Base-by-base conservation (phyloP, 768 basidiomycete genomes). In the Leccinellum luteum region DNA sequence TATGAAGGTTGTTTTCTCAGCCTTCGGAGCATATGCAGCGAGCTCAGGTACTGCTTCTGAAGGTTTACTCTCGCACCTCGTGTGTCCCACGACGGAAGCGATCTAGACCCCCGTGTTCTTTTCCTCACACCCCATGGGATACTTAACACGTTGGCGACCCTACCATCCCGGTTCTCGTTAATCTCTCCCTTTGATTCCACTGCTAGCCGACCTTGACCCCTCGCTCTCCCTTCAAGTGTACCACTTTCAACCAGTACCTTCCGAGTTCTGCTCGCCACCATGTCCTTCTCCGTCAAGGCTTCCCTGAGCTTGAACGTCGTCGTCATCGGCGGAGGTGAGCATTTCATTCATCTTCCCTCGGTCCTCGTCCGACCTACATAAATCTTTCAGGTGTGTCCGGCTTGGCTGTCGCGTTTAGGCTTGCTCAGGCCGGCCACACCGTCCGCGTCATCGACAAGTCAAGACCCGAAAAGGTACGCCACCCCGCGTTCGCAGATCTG, bases 391-490 rank as follows among this genome's bases (percentile, higher is more conserved):
- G 79, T 23, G 74, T 85, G 19, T 73, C 78, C 54, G 85, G 85
- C 21, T 74, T 85, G 48, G 78, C 83, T 5, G 69, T 76, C 30
- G 85, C 84, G 2, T 82, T 77, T 63, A 73, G 79, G n/a, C 74
- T 87, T 41, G 73, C 73, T 25, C 77, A 75, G 60, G 79, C 80
- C 1, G 85, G 85, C 2, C 85, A 87, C 27, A 47, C 10, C 30
- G 84, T 86, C 35, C 72, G 74, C 4, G 75, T 87, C 4, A 62
- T 86, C 34, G 85, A 86, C 64, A 73, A 76, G 62, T 73, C 78
- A 61, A 78, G 77, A 15, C 75, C 74, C 31, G 65, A 72, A 31
- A 73, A 74, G 61, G 76, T 78, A 27, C 63, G 58, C 27, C n/a
- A 41, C 38, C 19, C 13, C 15, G 19, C 17, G 10, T 38, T 48